These are phyloP conservation scores for Fistulifera pelliculosa DNA, from an alignment of 108 stramenopile genomes.

Conservation along the genomic window DNA sequence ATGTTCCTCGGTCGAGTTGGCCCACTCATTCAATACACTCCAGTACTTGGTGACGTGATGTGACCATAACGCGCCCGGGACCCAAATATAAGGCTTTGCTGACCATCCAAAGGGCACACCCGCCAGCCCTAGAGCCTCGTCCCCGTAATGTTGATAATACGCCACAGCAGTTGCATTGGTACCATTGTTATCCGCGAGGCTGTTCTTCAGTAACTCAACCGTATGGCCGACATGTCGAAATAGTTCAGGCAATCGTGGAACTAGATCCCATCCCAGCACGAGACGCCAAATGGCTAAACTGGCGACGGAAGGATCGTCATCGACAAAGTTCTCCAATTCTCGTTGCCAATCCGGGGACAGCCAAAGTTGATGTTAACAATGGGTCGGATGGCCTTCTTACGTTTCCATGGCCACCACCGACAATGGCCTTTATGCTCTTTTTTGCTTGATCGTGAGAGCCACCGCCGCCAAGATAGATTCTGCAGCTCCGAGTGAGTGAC, in stretches of 20 bases:
- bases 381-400: background rate
- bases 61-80: conserved; percentile 43
- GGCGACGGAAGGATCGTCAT: conserved; percentile 22
- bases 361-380: conserved; percentile 70
- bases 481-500: conserved; percentile 75
- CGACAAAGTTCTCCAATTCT: conserved; percentile 40
- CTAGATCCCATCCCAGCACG: conserved; percentile 66
- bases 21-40: conserved; percentile 1
- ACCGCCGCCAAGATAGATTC: conserved; percentile 60
- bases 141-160: conserved; percentile 51
- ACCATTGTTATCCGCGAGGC: background rate
- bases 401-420: conserved; percentile 9
- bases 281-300: conserved; percentile 31
- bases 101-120: conserved; percentile 69
- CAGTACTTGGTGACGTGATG: conserved; percentile 34
- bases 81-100: conserved; percentile 40
- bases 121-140: conserved; percentile 28
- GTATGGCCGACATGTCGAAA: conserved; percentile 80
- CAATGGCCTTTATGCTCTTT: too few species aligned
- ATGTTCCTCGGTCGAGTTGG: conserved; percentile 2
- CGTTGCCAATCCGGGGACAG: conserved; percentile 67
- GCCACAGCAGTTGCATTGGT: conserved; percentile 10
- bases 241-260: conserved; percentile 64
- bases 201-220: conserved; percentile 38
- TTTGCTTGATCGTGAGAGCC: conserved; percentile 25